Base-by-base conservation (phyloP, 2,329 filamentous ascomycete species). In the Myriosclerotinia duriaeana region DNA sequence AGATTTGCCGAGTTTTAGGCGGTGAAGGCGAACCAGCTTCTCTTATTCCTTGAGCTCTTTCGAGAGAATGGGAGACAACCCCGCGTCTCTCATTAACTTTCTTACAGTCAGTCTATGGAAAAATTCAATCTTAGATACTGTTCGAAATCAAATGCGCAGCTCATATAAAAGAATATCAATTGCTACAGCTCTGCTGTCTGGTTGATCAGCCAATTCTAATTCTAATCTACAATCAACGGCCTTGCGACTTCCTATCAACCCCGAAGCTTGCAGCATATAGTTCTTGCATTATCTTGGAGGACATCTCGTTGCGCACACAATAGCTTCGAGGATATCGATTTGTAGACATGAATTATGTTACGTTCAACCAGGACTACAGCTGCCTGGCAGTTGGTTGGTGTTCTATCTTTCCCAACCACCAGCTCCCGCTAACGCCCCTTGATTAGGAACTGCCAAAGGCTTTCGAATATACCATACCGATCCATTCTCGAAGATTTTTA, bases 281-380 rank as follows among this genome's bases (percentile, higher is more conserved):
- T 66, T 44, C 26, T 52, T 61, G 58, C 64, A 50, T 50, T n/a
- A 40, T 54, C 55, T 26, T 42, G 6, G 58, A 48, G 34, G 34
- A 53, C 36, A 20, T 3, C n/a, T 17, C n/a, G 12, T 52, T 30
- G 40, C 46, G 54, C 63, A 42, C 40, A 66, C 26, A 53, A 2
- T 52, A 14, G 2, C 14, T 26, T 38, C 1, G 9, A 15, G 30
- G 9, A 17, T 65, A 5, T 34, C 15, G 40, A 66, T 36, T 77
- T 68, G 92, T 92, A 88, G 80, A 88, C 59, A 92, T 98, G 82
- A 99, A 99, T 80, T 99, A 96, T 80, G 92, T 99, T 75, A 97
- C 94, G 53, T 99, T 98, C 80, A 99, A 99, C 80, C 95, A 99
- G 83, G 95, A 99, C 83, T 93, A 97, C 82, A 96, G 91, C 84